Conservation (phyloP, 2,329 filamentous ascomycete genomes). For the Colletotrichum cereale region DNA sequence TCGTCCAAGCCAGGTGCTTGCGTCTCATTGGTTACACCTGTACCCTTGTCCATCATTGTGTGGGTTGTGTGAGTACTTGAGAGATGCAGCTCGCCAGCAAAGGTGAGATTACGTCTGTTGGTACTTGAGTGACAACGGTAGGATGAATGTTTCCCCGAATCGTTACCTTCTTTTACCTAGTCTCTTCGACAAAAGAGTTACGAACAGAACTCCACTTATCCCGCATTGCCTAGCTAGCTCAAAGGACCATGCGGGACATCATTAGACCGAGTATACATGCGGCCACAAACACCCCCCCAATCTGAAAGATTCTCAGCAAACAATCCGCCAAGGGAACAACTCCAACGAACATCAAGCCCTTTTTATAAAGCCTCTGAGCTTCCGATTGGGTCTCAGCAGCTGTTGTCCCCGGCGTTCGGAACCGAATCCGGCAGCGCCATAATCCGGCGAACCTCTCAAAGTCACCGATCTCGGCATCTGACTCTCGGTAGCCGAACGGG, state of each 20-base stretch:
- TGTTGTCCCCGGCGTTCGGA: not conserved
- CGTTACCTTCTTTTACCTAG: not conserved
- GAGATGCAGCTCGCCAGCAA: not conserved
- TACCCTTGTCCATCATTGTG: conserved; percentile 25
- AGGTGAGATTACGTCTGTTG: not conserved
- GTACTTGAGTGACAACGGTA: not conserved
- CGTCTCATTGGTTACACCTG: conserved; percentile 12
- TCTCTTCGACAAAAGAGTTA: not conserved
- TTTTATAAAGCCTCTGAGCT: not conserved
- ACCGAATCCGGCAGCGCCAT: conserved; percentile 10
- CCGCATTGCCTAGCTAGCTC: no score
- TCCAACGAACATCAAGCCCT: not conserved
- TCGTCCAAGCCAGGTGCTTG: conserved; percentile 18
- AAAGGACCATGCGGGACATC: not conserved
- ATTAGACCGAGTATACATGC: not conserved
- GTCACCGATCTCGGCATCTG: not conserved
- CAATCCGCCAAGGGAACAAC: not conserved
- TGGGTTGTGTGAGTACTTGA: conserved; percentile 19
- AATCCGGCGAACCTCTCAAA: not conserved
- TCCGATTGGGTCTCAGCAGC: not conserved
- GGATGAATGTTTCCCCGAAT: conserved; percentile 29
- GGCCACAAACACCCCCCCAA: not conserved
- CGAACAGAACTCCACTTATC: not conserved
- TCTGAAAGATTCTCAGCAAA: not conserved
- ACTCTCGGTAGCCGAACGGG: conserved; percentile 21